A percentile compares a stretch with the other conserved stretches of the same genome.
These are phyloP conservation scores for Persicaria maculosa DNA, from an alignment of 148 eudicot species.

Conservation along the genomic window DNA sequence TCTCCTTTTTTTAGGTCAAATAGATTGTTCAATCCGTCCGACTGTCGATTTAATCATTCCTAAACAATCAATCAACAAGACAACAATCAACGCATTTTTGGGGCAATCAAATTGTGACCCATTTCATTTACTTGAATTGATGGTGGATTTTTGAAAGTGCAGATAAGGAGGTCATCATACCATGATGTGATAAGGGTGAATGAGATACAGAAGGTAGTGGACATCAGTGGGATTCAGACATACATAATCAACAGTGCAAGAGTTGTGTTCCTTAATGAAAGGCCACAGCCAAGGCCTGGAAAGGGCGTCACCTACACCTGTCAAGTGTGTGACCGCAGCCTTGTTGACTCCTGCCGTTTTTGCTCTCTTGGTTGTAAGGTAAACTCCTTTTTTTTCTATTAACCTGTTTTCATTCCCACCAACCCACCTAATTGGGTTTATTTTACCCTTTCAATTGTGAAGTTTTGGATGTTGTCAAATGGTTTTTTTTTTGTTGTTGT, in stretches of 20 bases:
- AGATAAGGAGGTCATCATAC: constrained; percentile 14
- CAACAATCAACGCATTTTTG: too few species aligned
- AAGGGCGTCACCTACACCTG: constrained; percentile 12
- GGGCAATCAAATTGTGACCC: too few species aligned
- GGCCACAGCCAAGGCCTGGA: constrained; percentile 15
- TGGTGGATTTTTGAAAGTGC: background rate
- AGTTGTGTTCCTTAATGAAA: constrained; percentile 14
- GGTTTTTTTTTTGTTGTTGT: background rate
- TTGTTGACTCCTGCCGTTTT: constrained; percentile 9
- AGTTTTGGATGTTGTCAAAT: background rate
- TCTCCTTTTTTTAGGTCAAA: background rate
- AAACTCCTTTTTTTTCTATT: background rate
- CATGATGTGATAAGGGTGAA: constrained; percentile 14
- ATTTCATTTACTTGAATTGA: too few species aligned
- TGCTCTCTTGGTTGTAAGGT: constrained; percentile 16
- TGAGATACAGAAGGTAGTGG: constrained; percentile 12
- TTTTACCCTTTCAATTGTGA: background rate
- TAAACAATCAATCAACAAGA: too few species aligned
- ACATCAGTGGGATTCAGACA: constrained; percentile 11
- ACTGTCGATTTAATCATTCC: too few species aligned
- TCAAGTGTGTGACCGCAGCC: constrained; percentile 13
- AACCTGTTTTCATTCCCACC: background rate
- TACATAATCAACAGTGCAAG: constrained; percentile 13
- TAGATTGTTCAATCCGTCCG: background rate
- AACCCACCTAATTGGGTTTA: background rate